These are phyloP conservation scores for Soucietia sequanensis DNA, from an alignment of 805 yeast genomes.

Conservation along the genomic window DNA sequence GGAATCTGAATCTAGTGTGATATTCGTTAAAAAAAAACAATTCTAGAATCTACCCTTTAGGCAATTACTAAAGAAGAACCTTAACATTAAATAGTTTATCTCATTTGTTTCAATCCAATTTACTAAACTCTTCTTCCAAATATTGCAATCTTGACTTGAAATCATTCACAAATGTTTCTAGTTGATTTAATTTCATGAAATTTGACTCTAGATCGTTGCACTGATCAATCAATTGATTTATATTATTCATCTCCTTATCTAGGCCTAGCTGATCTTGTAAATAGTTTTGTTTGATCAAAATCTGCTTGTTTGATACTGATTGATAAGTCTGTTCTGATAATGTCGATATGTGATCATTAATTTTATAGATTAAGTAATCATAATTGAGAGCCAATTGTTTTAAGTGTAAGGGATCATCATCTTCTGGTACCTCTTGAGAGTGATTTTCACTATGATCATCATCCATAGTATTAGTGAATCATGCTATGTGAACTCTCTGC, in stretches of 20 bases:
- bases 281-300: slow-evolving; percentile 20
- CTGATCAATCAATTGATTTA: slow-evolving; percentile 38
- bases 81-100: too few species aligned
- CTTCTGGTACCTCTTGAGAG: slow-evolving; percentile 3
- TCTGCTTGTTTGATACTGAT: slow-evolving; percentile 32
- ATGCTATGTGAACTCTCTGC: too few species aligned
- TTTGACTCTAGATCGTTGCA: slow-evolving; percentile 54
- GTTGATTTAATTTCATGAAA: slow-evolving; percentile 52
- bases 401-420: slow-evolving; percentile 62
- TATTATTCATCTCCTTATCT: slow-evolving; percentile 38
- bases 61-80: too few species aligned
- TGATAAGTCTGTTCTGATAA: slow-evolving; percentile 41
- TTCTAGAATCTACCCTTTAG: too few species aligned
- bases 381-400: slow-evolving; percentile 58
- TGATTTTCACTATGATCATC: too few species aligned
- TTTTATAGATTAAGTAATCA: slow-evolving; percentile 64
- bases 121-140: slow-evolving; percentile 27
- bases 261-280: slow-evolving; percentile 23
- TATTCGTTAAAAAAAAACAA: too few species aligned
- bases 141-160: slow-evolving; percentile 35
- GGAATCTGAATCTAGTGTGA: too few species aligned
- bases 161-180: slow-evolving; percentile 39
- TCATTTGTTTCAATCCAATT: slow-evolving; percentile 1
- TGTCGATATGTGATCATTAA: slow-evolving; percentile 52
- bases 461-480: too few species aligned